Conservation (phyloP, 106 monocot genomes). For the Dendrobium chrysotoxum region DNA sequence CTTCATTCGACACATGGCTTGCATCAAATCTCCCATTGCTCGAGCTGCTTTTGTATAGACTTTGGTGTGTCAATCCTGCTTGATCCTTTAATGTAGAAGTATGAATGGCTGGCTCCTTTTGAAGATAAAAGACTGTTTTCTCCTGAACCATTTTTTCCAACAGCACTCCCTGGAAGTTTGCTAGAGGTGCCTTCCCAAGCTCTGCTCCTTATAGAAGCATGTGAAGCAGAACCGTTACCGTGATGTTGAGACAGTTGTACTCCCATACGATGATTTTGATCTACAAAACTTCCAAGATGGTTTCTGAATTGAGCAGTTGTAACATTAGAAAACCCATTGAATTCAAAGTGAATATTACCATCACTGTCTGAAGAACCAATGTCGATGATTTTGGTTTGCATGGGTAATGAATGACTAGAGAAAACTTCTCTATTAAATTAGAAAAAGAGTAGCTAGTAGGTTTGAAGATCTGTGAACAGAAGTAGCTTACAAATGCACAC, state of each 20-base stretch:
- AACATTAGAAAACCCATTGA: background rate
- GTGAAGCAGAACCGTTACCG: background rate
- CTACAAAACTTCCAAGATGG: background rate
- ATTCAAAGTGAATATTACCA: background rate
- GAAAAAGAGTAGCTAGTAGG: background rate
- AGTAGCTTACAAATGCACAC: too few species aligned
- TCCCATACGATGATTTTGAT: background rate
- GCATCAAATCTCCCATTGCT: slow-evolving; percentile 3
- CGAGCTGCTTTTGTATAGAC: background rate
- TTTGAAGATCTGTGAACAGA: background rate
- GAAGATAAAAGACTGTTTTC: background rate
- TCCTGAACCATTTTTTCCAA: background rate
- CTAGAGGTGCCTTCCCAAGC: background rate
- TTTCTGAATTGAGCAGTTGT: background rate
- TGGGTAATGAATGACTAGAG: slow-evolving; percentile 4
- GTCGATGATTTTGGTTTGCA: slow-evolving; percentile 3
- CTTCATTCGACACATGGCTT: background rate
- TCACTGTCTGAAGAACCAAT: slow-evolving; percentile 9
- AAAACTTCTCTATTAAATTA: background rate
- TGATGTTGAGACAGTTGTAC: background rate
- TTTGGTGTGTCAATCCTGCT: background rate
- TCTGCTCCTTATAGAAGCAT: background rate
- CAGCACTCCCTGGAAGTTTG: background rate
- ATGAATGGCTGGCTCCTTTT: background rate
- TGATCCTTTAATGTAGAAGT: background rate